phyloP scores from a whole-genome alignment of 306 rosid genomes.

The Lagenaria siceraria region DNA sequence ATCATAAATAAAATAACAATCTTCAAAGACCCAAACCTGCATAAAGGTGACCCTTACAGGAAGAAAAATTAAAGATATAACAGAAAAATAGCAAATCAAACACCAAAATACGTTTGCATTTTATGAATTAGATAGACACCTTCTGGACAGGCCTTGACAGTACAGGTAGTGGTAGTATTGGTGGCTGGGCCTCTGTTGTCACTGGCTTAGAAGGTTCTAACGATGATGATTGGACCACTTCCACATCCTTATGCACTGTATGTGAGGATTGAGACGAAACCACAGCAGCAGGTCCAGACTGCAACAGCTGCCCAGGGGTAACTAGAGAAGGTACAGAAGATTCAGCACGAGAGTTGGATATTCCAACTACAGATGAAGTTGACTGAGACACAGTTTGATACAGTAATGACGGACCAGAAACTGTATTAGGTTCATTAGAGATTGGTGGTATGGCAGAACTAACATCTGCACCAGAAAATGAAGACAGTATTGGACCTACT shows the following conservation, averaged over 20 bases:
- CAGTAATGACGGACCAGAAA: conserved; percentile 28
- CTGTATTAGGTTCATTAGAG: conserved; percentile 32
- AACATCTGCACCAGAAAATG: conserved; percentile 37
- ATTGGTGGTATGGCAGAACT: conserved; percentile 26
- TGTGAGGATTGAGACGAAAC: conserved; percentile 41
- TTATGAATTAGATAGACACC: conserved; percentile 18
- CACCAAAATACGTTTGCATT: not conserved
- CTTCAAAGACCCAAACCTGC: not conserved
- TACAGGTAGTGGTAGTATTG: conserved; percentile 67
- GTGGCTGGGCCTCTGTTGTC: conserved; percentile 55
- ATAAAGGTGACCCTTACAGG: not conserved
- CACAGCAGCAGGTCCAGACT: conserved; percentile 21
- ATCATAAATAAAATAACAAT: not conserved
- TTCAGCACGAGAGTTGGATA: conserved; percentile 32
- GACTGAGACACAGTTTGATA: conserved; percentile 46
- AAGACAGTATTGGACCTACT: not conserved
- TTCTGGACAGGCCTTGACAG: conserved; percentile 32
- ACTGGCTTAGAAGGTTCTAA: conserved; percentile 21
- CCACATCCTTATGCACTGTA: conserved; percentile 57
- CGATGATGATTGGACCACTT: conserved; percentile 52
- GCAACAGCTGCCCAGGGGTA: conserved; percentile 79
- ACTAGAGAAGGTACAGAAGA: conserved; percentile 44
- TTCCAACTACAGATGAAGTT: conserved; percentile 40
- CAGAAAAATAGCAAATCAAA: not conserved
- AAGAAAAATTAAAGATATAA: not conserved